Evolutionary conservation across 495 filamentous ascomycete genomes (phyloP).

Genomic region (Penicillium manginii): DNA sequence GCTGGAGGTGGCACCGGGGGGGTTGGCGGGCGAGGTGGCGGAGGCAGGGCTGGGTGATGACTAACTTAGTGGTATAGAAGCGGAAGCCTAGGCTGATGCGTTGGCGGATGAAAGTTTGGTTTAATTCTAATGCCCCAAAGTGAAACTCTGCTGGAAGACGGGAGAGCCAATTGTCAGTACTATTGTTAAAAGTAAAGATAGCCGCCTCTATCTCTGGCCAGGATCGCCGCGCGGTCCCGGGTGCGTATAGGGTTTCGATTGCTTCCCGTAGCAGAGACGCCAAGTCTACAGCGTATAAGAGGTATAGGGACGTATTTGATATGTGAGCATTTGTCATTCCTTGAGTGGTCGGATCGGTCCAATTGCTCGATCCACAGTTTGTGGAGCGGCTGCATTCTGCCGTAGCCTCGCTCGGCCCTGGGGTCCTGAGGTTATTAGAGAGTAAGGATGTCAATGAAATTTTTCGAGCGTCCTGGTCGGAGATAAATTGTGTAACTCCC

Average conservation of each 20-base stretch:
- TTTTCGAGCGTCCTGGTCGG: slow-evolving; percentile 32
- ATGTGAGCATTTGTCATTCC: slow-evolving; percentile 7
- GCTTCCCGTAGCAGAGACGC: slow-evolving; percentile 26
- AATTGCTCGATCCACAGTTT: not conserved
- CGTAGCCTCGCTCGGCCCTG: slow-evolving; percentile 6
- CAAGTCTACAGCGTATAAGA: slow-evolving; percentile 32
- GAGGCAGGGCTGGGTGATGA: slow-evolving; percentile 62
- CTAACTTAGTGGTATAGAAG: slow-evolving; percentile 58
- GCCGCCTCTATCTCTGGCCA: slow-evolving; percentile 29
- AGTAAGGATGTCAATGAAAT: slow-evolving; percentile 22
- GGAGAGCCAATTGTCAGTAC: slow-evolving; percentile 29
- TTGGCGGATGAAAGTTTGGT: slow-evolving; percentile 36
- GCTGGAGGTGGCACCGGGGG: not conserved
- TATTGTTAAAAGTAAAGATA: slow-evolving; percentile 22
- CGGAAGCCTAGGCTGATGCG: slow-evolving; percentile 50
- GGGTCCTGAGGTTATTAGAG: slow-evolving; percentile 3
- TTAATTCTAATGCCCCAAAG: slow-evolving; percentile 11
- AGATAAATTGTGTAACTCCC: slow-evolving; percentile 34
- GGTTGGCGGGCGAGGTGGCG: slow-evolving; percentile 43
- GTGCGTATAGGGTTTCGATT: slow-evolving; percentile 29
- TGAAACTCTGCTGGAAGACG: slow-evolving; percentile 35
- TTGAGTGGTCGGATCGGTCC: slow-evolving; percentile 5
- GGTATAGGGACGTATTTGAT: slow-evolving; percentile 28
- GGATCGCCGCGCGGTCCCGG: slow-evolving; percentile 18
- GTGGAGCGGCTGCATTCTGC: not conserved